Base-by-base conservation (phyloP, 176 grass and related monocot species). In the Hyparrhenia diplandra region DNA sequence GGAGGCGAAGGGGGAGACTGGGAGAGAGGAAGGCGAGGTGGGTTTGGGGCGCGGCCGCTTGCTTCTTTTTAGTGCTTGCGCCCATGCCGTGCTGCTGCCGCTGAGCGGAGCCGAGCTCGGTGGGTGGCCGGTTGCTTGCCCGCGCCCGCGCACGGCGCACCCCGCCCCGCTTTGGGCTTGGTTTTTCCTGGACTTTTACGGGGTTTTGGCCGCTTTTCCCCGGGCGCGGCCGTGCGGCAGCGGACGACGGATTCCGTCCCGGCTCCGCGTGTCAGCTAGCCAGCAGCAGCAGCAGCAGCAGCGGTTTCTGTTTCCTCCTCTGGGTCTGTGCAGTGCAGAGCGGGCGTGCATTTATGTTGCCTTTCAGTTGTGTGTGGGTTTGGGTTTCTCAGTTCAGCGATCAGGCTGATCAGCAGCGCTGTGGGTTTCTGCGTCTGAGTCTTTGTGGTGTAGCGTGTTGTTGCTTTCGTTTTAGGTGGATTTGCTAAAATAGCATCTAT, bases 51-150 rank as follows among this genome's bases (percentile, higher is more conserved):
- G 28, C 64, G 82, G 72, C 78, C 1, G 65, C 73, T 85, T 71
- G 64, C 63, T 36, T 80, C 61, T 89, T 85, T 85, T 89, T 81
- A 85, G 82, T 37, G 82, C 30, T 82, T 82, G 82, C 65, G 87
- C 87, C 87, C 87, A 89, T 89, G 82, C 87, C 82, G 73, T 45
- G 77, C 64, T 81, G 87, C 87, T 61, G 69, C 81, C 58, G 62
- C 82, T 28, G 63, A 77, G 69, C 63, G 63, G 34, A 68, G 62
- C 18, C 67, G 58, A 54, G 75, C 83, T 69, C 32, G 55, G 60
- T 72, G 71, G 80, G 67, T 81, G 79, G 70, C 32, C 32, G 61
- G 61, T 67, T 39, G 32, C 68, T 52, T 43, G 79, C 80, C 6
- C 59, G 42, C 86, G 67, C 72, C 35, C 35, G 4, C 4, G 32